Percentiles rank a stretch among this genome's conserved stretches.
Conservation (phyloP, 345 rosid species). For the Cardamine resedifolia region DNA sequence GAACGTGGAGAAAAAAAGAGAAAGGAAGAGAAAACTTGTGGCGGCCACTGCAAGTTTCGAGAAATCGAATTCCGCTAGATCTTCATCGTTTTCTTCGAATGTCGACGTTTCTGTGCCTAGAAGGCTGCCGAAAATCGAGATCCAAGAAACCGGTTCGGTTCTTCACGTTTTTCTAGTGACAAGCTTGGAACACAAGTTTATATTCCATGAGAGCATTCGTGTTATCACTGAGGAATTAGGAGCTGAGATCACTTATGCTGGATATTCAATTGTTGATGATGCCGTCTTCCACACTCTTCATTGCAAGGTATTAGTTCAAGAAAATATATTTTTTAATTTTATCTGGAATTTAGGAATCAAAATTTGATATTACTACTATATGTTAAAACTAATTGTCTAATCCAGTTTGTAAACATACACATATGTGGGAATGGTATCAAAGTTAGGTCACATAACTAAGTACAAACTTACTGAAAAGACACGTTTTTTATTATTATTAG, state of each 20-base stretch:
- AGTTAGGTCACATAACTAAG: background rate
- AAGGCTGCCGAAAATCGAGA: constrained; percentile 33
- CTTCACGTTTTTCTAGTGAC: constrained; percentile 35
- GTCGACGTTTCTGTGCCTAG: constrained; percentile 1
- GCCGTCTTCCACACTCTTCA: constrained; percentile 38
- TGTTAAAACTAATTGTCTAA: background rate
- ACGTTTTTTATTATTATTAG: background rate
- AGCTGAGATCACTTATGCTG: constrained; percentile 36
- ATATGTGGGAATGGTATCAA: background rate
- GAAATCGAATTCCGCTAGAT: constrained; percentile 19
- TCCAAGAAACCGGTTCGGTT: constrained; percentile 34
- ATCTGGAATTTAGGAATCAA: background rate
- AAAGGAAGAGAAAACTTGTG: constrained; percentile 26
- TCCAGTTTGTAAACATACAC: background rate
- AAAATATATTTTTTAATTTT: too few species aligned
- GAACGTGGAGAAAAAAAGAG: constrained; percentile 35
- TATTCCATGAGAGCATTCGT: constrained; percentile 28
- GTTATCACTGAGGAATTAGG: constrained; percentile 32
- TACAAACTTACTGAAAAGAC: background rate
- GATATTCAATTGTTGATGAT: constrained; percentile 36
- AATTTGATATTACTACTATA: background rate
- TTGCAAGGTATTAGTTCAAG: constrained; percentile 31
- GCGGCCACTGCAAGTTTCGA: constrained; percentile 8
- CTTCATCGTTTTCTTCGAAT: constrained; percentile 18
- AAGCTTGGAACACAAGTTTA: constrained; percentile 34